Base-by-base conservation (phyloP, 148 eudicot species). In the Cornus kousa region DNA sequence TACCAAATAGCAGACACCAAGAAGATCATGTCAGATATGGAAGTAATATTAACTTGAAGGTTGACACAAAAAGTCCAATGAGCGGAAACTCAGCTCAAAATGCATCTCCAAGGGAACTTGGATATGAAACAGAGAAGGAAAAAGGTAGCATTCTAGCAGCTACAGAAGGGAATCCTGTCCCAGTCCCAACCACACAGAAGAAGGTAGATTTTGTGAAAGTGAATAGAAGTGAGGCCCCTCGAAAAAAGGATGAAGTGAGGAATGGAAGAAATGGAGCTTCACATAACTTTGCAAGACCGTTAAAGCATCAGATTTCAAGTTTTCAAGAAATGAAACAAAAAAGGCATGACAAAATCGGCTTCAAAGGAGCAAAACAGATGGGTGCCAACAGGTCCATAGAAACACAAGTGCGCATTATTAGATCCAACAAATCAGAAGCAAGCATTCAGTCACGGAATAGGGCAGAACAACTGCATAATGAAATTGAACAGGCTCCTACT, bases 191-290 rank as follows among this genome's bases (percentile, higher is more conserved):
- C 48, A 70, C 48, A n/a, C 75, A 59, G 74, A 86, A 81, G 48
- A 83, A 69, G 80, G 80, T 23, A 69, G 37, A 76, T 77, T 70
- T 67, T 8, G 37, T 23, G 28, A 82, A 83, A 59, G 78, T 80
- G 19, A 75, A 33, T 28, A 81, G 79, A 79, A 79, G 76, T n/a
- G 82, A 84, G 62, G 68, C 59, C 59, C 79, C 81, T 62, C 67
- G 9, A 23, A 88, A 75, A 81, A 81, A 76, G 73, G 86, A 90
- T 48, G 90, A 81, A 79, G 88, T 80, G n/a, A 59, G 85, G 66
- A 82, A 74, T 16, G 87, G 70, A 81, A 75, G 79, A 80, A 71
- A 73, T 24, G 82, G 70, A 68, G 75, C 75, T 33, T 69, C 72
- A 33, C 80, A 67, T 64, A 82, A 71, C 70, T 71, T 69, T 55